A percentile compares a stretch with the other conserved stretches of the same genome.
These are phyloP conservation scores for Brachypodium distachyon DNA, from an alignment of 202 grass and related monocot genomes.

Conservation along the genomic window DNA sequence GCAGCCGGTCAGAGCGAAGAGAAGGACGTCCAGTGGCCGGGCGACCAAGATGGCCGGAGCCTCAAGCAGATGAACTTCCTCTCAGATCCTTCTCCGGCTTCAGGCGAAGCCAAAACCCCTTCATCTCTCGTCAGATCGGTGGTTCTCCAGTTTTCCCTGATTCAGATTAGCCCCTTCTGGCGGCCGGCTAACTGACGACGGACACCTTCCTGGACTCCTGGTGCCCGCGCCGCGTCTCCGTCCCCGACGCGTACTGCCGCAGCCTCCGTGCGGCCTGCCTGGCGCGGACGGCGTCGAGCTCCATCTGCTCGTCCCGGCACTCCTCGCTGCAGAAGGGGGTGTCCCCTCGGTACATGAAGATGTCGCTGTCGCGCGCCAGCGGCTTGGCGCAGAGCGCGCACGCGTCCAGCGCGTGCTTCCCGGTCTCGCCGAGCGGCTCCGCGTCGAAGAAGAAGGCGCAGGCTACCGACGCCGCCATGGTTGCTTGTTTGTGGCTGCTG, in stretches of 20 bases:
- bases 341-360: slow-evolving; percentile 82
- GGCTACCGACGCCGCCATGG: slow-evolving; percentile 20
- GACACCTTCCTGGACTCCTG: slow-evolving; percentile 26
- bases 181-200: slow-evolving; percentile 11
- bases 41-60: slow-evolving; percentile 17
- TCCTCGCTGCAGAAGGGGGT: slow-evolving; percentile 90
- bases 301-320: slow-evolving; percentile 80
- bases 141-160: neutral
- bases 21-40: neutral
- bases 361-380: slow-evolving; percentile 43
- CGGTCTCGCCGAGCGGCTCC: slow-evolving; percentile 8
- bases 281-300: slow-evolving; percentile 34
- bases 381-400: slow-evolving; percentile 65
- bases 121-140: neutral
- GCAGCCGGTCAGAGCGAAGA: neutral
- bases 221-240: slow-evolving; percentile 20
- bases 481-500: too few relatives aligned
- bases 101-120: neutral
- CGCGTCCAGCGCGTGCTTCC: slow-evolving; percentile 33
- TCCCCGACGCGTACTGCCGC: neutral
- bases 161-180: neutral
- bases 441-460: slow-evolving; percentile 55
- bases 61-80: neutral
- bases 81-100: neutral
- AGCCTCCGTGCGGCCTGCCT: neutral